Base-by-base conservation (phyloP, 306 rosid species). In the Rubus parviflorus region DNA sequence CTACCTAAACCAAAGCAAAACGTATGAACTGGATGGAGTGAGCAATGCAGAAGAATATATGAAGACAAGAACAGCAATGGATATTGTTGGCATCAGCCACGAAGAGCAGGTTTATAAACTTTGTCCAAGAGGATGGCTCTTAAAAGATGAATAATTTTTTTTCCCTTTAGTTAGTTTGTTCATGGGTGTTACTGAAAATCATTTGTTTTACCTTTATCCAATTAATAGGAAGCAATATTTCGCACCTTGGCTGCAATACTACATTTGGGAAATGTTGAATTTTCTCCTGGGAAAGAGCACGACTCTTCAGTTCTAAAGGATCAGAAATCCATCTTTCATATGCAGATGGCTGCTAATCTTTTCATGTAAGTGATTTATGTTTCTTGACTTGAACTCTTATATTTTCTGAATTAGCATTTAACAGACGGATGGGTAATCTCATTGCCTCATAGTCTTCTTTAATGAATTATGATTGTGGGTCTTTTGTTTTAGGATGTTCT, bases 241-340 rank as follows among this genome's bases (percentile, higher is more conserved):
- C 91, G 93, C 74, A 83, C 89, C 75, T 89, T 95, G 83, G 97
- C 99, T 80, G 97, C 94, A 70, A 89, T 95, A 83, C 83, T 95
- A 64, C 99, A 95, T 81, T 76, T 95, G 79, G 99, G 99, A 42
- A 95, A 95, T 68, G 23, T 95, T 86, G 97, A 95, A 46, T 95
- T 95, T 89, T 95, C 91, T 85, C 97, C 99, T 74, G 97, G 97
- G 76, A 92, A 88, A 80, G 99, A 95, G 86, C 89, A 95, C 2
- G 99, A 95, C 83, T 95, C 97, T 8, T 95, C 97, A 8, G 84
- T 65, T 52, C 48, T 91, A 70, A 92, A 87, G 83, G 97, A 95
- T 83, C 86, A 92, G 70, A 92, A 89, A 52, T 90, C 99, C 66
- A 86, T 81, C 82, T 88, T 90, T 79, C 97, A 92, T 82, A 66